Evolutionary conservation across 768 basidiomycete genomes (phyloP), one percentile per base, ranked within the genome.

Genomic region (Hericium erinaceus): DNA sequence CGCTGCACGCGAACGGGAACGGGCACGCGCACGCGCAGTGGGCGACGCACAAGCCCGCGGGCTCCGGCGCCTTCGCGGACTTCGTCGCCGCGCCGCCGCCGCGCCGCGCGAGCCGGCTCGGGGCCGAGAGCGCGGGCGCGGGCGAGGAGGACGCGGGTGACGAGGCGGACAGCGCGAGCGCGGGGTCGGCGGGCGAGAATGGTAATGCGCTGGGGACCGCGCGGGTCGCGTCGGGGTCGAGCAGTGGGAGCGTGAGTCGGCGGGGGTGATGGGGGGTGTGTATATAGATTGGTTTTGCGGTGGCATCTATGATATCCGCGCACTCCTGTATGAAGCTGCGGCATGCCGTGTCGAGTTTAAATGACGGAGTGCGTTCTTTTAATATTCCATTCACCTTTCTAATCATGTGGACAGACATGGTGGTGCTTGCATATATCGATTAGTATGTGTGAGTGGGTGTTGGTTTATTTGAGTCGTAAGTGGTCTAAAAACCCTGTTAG

Each of bases 51-150:
- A 41, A 37, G 2, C 68, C 79, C 38, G 73, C 83, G 6, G 79
- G 79, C 24, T 10, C 53, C 6, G 59, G 61, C 20, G 58, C 61
- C 64, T 78, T 86, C 66, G 76, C 82, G 7, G 84, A 87, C 65
- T 84, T 86, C 65, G 78, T 84, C 54, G 78, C 75, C 63, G 80
- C 80, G 0, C 83, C 84, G 38, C 59, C 61, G 39, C 6, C 75
- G 62, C 41, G 67, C 65, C 54, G 49, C 5, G 65, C 64, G 28
- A 65, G 66, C 48, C 55, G 61, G 41, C 66, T 67, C 5, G 58
- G 61, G 15, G 57, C 50, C 12, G 64, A 66, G 56, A 63, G 66
- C 5, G 64, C 22, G 22, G 2, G 64, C 39, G 60, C 57, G 51
- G 63, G 61, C 18, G 61, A 12, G 48, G 48, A 49, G 48, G 48